Evolutionary conservation across 495 filamentous ascomycete species (phyloP).

Genomic region (Neurospora pannonica): DNA sequence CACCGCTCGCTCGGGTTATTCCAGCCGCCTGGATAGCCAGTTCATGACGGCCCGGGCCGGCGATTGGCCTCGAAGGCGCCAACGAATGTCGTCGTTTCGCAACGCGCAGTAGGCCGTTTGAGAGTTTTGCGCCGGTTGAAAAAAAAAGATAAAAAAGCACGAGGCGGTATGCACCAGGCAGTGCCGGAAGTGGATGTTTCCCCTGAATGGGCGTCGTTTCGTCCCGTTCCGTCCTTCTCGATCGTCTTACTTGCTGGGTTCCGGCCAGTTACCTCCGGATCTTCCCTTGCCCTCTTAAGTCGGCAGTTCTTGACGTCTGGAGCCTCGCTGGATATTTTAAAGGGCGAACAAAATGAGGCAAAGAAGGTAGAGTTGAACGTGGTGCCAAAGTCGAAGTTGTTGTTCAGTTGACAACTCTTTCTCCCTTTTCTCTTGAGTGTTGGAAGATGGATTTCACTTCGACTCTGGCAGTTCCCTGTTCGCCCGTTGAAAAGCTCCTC

Average conservation of each 20-base stretch:
- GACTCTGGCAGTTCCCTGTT: not conserved
- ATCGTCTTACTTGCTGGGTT: not conserved
- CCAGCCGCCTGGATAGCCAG: constrained; percentile 20
- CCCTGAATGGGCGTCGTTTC: not conserved
- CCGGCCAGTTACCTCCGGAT: not conserved
- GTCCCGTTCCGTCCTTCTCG: not conserved
- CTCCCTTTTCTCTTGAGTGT: not conserved
- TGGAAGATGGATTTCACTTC: not conserved
- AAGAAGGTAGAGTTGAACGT: not conserved
- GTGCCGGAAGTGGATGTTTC: not conserved
- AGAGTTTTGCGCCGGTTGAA: not conserved
- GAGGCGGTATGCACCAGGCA: not conserved
- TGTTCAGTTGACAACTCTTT: not conserved
- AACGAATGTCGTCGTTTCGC: not conserved
- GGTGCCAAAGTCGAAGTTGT: not conserved
- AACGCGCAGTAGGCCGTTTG: not conserved
- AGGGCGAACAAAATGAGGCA: not conserved
- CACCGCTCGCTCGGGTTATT: not conserved
- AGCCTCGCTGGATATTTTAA: not conserved
- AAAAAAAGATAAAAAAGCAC: not conserved
- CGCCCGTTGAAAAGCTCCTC: not conserved
- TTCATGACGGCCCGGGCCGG: constrained; percentile 18
- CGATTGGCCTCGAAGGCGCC: not conserved
- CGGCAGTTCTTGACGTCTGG: not conserved
- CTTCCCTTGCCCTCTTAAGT: not conserved